phyloP scores from a whole-genome alignment of 2,329 filamentous ascomycete genomes.

The Epichloe elymi region DNA sequence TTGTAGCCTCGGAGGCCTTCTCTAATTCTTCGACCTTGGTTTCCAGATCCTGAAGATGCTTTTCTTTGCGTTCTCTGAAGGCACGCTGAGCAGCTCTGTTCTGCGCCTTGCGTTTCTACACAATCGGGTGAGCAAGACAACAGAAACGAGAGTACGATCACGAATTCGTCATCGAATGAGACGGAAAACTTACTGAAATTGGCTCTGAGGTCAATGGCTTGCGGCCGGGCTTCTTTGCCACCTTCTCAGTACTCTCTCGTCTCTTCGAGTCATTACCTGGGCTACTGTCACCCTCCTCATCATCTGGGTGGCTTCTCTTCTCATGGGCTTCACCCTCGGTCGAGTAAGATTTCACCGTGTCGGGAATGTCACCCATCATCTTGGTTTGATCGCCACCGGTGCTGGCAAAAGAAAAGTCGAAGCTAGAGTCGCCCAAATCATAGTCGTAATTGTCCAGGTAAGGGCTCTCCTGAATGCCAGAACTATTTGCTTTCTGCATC shows the following conservation, averaged over 20 bases:
- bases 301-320: conserved; percentile 61
- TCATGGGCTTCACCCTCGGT: conserved; percentile 42
- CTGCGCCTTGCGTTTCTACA: conserved; percentile 86
- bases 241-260: conserved; percentile 71
- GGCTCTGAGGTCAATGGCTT: conserved; percentile 94
- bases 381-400: conserved; percentile 35
- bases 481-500: conserved; percentile 22
- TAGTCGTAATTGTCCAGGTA: conserved; percentile 68
- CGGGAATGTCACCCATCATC: conserved; percentile 64
- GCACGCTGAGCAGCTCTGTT: conserved; percentile 86
- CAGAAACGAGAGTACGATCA: background rate
- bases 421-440: conserved; percentile 63
- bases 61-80: conserved; percentile 90
- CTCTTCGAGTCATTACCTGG: conserved; percentile 46
- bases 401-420: conserved; percentile 49
- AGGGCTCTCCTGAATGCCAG: conserved; percentile 58
- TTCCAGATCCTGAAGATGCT: conserved; percentile 75
- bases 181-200: conserved; percentile 61
- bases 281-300: conserved; percentile 49
- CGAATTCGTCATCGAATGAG: background rate
- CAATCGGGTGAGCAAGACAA: conserved; percentile 6
- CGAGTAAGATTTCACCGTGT: conserved; percentile 42
- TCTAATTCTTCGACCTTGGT: conserved; percentile 64
- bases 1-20: conserved; percentile 70
- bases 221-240: conserved; percentile 86